Base-by-base conservation (phyloP, 129 eudicot species). In the Calendula officinalis region DNA sequence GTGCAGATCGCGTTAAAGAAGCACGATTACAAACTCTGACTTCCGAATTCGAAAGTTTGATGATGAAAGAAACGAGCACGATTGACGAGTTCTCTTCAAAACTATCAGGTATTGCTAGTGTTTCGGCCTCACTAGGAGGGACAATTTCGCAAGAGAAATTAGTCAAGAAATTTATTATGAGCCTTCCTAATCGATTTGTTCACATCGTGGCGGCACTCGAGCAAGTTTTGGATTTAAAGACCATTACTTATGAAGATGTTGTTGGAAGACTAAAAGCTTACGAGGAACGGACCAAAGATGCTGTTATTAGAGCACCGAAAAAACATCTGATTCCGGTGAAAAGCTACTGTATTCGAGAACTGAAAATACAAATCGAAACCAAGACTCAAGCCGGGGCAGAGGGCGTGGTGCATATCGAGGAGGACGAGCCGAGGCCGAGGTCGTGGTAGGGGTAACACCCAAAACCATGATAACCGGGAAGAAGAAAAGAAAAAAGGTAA, bases 121-220 rank as follows among this genome's bases (percentile, higher is more conserved):
- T 52, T 17, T 52, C 57, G 2, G 57, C 57, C 36, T 16, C 57
- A 52, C 57, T 52, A 10, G 57, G 57, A 52, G 57, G 57, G 7
- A 22, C 51, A 46, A 46, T 46, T 15, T 46, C 51, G 3, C 51
- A 46, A 10, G 5, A 46, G 5, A 46, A 46, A 36, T 7, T 52
- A 36, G 57, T 52, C 5, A 52, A 52, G 57, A 52, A 52, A 52
- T 52, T 52, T 17, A 36, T 52, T 52, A 52, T 36, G 57, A 52
- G 57, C 12, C 57, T 52, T 52, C 57, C 57, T 6, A 22, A 22
- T 22, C 30, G 30, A 2, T 22, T 22, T 22, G 30, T 22, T 0
- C 30, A 22, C 30, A 22, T 22, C 30, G 30, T 22, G 30, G 30
- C 30, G 30, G 30, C 30, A 22, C 30, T 22, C 30, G 30, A 22